Evolutionary conservation across 345 rosid species (phyloP).

Genomic region (Excoecaria cochinchinensis): DNA sequence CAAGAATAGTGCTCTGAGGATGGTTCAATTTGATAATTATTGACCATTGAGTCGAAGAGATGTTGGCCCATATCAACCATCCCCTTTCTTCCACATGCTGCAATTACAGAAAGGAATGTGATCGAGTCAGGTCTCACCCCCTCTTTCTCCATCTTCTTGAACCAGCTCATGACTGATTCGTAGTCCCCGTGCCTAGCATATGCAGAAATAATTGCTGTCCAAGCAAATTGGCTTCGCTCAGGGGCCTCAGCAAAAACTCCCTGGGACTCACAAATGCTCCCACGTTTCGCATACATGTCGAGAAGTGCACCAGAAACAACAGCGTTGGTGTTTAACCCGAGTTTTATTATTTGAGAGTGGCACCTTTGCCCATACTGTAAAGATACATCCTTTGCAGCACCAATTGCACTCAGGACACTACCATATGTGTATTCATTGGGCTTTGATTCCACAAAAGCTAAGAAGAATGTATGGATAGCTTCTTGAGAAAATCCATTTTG

Average conservation of each 20-base stretch:
- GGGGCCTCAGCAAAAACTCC: constrained; percentile 58
- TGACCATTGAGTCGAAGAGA: constrained; percentile 55
- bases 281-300: constrained; percentile 94
- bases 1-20: constrained; percentile 77
- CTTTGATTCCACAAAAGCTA: constrained; percentile 39
- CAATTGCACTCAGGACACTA: constrained; percentile 79
- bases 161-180: constrained; percentile 60
- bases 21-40: constrained; percentile 60
- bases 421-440: constrained; percentile 82
- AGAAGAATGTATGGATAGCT: constrained; percentile 50
- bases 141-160: constrained; percentile 57
- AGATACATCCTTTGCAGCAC: constrained; percentile 70
- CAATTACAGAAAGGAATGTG: constrained; percentile 71
- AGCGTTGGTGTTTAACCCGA: constrained; percentile 55
- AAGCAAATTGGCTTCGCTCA: constrained; percentile 54
- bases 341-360: constrained; percentile 64
- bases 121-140: constrained; percentile 66
- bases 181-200: constrained; percentile 83
- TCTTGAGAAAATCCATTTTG: constrained; percentile 61
- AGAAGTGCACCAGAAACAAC: constrained; percentile 76
- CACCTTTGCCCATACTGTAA: constrained; percentile 70
- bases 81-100: constrained; percentile 77
- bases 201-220: constrained; percentile 92
- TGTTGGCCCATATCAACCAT: constrained; percentile 66
- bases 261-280: constrained; percentile 66